A percentile compares a stretch with the other conserved stretches of the same genome.
Evolutionary conservation across 108 stramenopile species (phyloP).

Genomic region (Conticribra guillardii): DNA sequence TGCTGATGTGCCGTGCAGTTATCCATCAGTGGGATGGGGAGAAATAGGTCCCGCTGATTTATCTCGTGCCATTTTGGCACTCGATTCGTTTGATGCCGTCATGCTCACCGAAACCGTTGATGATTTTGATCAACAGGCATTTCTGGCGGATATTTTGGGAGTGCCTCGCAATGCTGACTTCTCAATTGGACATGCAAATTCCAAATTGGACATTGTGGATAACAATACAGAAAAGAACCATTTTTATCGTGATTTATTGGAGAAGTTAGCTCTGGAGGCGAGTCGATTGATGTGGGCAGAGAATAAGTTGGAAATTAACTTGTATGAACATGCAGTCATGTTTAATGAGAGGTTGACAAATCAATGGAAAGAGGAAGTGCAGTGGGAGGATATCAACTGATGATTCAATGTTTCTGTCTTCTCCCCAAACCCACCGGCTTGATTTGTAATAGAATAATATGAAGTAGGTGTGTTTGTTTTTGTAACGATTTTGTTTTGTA

Average conservation of each 20-base stretch:
- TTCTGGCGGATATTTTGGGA: not conserved
- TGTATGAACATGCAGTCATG: not conserved
- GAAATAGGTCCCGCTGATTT: not conserved
- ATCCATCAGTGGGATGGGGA: not conserved
- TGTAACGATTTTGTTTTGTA: no score
- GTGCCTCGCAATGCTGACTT: not conserved
- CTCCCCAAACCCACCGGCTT: no score
- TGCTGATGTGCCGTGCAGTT: not conserved
- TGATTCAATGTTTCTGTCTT: no score
- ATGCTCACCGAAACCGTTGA: not conserved
- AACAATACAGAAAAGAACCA: not conserved
- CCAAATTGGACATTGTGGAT: not conserved
- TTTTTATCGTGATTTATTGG: not conserved
- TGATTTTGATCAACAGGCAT: not conserved
- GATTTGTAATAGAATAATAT: no score
- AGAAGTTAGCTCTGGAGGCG: not conserved
- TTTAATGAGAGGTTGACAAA: not conserved
- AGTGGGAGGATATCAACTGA: conserved; percentile 4
- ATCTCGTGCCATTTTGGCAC: not conserved
- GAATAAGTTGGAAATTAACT: conserved; percentile 5
- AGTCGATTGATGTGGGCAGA: not conserved
- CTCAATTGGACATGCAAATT: no score
- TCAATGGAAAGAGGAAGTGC: not conserved
- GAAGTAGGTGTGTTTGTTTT: no score
- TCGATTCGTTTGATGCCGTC: not conserved